Evolutionary conservation across 1,284 basidiomycete genomes (phyloP).

Genomic region (Ustilago lituana): DNA sequence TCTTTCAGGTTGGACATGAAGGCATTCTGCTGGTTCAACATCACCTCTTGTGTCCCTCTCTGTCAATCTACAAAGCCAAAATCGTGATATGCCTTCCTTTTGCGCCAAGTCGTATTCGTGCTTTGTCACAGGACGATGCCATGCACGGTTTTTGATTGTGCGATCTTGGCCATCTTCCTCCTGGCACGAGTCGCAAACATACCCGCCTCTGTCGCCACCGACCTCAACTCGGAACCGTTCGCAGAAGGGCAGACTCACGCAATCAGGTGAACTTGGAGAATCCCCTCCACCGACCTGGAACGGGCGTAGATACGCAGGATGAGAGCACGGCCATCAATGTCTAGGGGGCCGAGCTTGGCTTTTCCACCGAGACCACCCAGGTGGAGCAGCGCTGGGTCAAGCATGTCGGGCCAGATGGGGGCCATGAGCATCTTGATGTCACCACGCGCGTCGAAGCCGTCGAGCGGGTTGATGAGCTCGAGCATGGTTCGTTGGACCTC

Average conservation of each 20-base stretch:
- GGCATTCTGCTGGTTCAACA: too few species aligned
- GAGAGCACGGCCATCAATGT: slow-evolving; percentile 94
- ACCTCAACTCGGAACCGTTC: slow-evolving; percentile 94
- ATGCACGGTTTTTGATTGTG: too few species aligned
- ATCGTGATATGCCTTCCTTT: too few species aligned
- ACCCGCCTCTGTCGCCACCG: slow-evolving; percentile 96
- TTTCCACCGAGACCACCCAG: slow-evolving; percentile 95
- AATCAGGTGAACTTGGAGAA: slow-evolving; percentile 97
- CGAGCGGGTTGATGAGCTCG: slow-evolving; percentile 97
- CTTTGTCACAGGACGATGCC: too few species aligned
- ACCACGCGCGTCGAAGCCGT: slow-evolving; percentile 97
- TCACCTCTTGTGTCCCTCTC: too few species aligned
- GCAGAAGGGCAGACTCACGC: slow-evolving; percentile 97
- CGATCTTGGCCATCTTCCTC: slow-evolving; percentile 95
- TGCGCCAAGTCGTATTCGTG: too few species aligned
- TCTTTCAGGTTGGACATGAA: too few species aligned
- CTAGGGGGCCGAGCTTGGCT: slow-evolving; percentile 93
- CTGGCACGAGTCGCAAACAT: slow-evolving; percentile 99
- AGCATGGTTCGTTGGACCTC: slow-evolving; percentile 99
- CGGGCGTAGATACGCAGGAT: slow-evolving; percentile 97
- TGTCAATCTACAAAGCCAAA: too few species aligned
- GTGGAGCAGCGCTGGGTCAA: slow-evolving; percentile 94
- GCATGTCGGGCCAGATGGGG: slow-evolving; percentile 96
- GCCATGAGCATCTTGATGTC: slow-evolving; percentile 99
- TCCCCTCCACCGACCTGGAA: slow-evolving; percentile 93